phyloP scores from a whole-genome alignment of 306 rosid species.

The Quillaja saponaria region DNA sequence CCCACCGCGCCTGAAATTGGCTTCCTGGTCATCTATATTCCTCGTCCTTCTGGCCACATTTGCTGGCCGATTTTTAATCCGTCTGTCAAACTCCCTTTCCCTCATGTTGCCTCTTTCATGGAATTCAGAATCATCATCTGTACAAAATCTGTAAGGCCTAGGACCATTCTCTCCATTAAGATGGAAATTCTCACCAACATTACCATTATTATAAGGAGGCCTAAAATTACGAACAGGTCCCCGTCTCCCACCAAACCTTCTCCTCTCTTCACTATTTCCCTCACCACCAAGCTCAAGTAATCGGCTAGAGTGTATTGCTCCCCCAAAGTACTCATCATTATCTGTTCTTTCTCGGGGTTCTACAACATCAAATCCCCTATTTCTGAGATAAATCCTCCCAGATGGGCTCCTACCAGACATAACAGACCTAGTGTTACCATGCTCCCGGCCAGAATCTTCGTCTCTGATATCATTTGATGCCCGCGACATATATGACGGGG shows the following conservation, averaged over 20 bases:
- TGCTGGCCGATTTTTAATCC: slow-evolving; percentile 63
- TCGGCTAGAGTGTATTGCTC: slow-evolving; percentile 59
- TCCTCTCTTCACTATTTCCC: slow-evolving; percentile 67
- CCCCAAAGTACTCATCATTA: slow-evolving; percentile 62
- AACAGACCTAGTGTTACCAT: slow-evolving; percentile 65
- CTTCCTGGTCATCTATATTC: slow-evolving; percentile 71
- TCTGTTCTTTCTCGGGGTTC: slow-evolving; percentile 68
- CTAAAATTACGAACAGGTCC: slow-evolving; percentile 74
- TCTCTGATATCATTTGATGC: slow-evolving; percentile 70
- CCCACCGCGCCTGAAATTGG: slow-evolving; percentile 63
- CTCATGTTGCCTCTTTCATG: slow-evolving; percentile 75
- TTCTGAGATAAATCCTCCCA: slow-evolving; percentile 53
- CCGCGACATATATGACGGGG: slow-evolving; percentile 55
- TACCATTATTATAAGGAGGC: slow-evolving; percentile 58
- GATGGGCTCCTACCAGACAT: slow-evolving; percentile 61
- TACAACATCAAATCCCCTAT: slow-evolving; percentile 66
- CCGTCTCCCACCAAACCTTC: slow-evolving; percentile 74
- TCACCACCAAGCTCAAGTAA: slow-evolving; percentile 58
- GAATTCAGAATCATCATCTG: slow-evolving; percentile 63
- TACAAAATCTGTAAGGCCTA: slow-evolving; percentile 66
- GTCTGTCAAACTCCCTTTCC: slow-evolving; percentile 69
- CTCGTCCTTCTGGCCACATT: slow-evolving; percentile 70
- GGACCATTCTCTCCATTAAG: slow-evolving; percentile 60
- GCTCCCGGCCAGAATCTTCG: slow-evolving; percentile 65
- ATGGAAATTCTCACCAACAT: slow-evolving; percentile 62